A percentile compares a stretch with the other conserved stretches of the same genome.
Conservation (phyloP, 495 filamentous ascomycete species). For the Aspergillus haitiensis region DNA sequence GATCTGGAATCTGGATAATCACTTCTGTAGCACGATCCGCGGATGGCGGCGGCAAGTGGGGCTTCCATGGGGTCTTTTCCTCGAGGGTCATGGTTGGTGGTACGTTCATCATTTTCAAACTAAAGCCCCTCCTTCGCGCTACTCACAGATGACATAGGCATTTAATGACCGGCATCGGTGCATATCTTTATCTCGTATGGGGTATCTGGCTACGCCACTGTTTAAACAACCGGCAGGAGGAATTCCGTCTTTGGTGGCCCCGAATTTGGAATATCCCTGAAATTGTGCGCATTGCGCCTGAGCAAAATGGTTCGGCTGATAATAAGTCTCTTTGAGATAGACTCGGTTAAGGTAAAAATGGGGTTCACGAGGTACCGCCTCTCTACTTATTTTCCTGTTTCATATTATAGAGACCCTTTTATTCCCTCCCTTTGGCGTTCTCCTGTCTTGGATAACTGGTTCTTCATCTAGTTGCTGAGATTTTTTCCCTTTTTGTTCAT, state of each 20-base stretch:
- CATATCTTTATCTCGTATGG: constrained; percentile 84
- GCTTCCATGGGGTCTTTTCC: constrained; percentile 84
- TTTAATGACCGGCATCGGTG: constrained; percentile 65
- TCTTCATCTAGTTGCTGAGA: background rate
- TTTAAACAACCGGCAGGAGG: constrained; percentile 71
- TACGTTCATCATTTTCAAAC: constrained; percentile 47
- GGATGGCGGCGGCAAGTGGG: constrained; percentile 69
- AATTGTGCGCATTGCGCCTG: constrained; percentile 46
- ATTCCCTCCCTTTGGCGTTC: background rate
- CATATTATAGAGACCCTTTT: constrained; percentile 16
- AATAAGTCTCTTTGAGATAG: constrained; percentile 46
- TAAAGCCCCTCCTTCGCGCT: background rate
- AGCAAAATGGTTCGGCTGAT: constrained; percentile 40
- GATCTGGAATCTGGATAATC: constrained; percentile 86
- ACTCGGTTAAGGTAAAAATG: constrained; percentile 8
- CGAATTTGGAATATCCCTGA: constrained; percentile 65
- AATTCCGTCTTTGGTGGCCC: constrained; percentile 75
- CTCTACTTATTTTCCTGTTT: background rate
- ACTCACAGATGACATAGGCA: constrained; percentile 47
- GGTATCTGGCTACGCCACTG: constrained; percentile 83
- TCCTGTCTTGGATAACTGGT: constrained; percentile 6
- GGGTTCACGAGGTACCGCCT: background rate
- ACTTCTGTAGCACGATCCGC: constrained; percentile 71
- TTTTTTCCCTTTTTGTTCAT: background rate
- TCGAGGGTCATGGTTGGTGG: constrained; percentile 99